phyloP scores from a whole-genome alignment of 139 green algal species.

The Haematococcus lacustris region DNA sequence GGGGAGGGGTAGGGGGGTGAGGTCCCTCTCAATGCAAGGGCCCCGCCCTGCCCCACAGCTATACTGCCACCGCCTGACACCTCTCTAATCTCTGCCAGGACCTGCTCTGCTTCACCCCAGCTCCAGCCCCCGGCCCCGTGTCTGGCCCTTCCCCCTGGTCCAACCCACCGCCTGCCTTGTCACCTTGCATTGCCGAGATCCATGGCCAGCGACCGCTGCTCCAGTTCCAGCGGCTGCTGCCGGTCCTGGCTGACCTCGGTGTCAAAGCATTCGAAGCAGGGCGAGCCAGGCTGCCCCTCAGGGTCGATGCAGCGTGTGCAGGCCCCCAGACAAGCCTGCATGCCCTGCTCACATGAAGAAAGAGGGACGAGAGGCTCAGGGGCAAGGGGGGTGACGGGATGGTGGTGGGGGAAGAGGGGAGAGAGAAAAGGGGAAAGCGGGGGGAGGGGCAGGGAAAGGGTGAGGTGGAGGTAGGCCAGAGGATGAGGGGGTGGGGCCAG shows the following conservation, averaged over 20 bases:
- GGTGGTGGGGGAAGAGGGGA: too few relatives aligned
- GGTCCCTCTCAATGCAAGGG: too few relatives aligned
- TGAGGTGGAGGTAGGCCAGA: too few relatives aligned
- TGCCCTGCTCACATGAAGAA: too few relatives aligned
- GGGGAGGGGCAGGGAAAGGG: too few relatives aligned
- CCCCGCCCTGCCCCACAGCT: neutral
- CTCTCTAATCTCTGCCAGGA: neutral
- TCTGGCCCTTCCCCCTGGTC: too few relatives aligned
- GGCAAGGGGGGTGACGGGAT: too few relatives aligned
- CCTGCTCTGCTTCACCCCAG: neutral
- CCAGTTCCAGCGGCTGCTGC: neutral
- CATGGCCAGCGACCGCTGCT: conserved; percentile 53
- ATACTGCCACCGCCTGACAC: neutral
- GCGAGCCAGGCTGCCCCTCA: conserved; percentile 1
- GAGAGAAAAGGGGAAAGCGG: too few relatives aligned
- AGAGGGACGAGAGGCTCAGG: too few relatives aligned
- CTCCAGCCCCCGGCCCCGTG: neutral
- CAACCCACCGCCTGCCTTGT: neutral
- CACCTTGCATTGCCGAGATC: conserved; percentile 79
- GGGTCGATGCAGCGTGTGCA: conserved; percentile 25
- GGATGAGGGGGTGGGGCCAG: too few relatives aligned
- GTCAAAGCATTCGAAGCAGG: conserved; percentile 65
- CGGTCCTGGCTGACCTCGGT: conserved; percentile 1
- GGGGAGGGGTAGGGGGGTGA: too few relatives aligned
- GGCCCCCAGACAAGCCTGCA: conserved; percentile 44